Evolutionary conservation across 2,329 filamentous ascomycete genomes (phyloP), one percentile per base, ranked within the genome.

Genomic region (Cercospora berteroae): DNA sequence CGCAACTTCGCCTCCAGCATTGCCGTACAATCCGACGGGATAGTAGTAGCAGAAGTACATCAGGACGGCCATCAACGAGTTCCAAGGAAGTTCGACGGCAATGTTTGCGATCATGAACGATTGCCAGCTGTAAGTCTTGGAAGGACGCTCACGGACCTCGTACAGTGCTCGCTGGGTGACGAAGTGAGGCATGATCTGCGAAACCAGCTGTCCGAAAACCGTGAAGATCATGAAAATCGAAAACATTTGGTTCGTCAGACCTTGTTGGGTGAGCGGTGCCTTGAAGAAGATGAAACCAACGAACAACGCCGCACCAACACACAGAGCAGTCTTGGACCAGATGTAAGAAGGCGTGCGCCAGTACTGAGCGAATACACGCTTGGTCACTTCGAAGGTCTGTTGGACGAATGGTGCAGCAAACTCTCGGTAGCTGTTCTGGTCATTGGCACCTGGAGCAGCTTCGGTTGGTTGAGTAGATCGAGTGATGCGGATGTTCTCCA

Each of bases 281-380:
- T 69, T 64, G 63, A 90, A 89, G 67, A 76, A 93, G 50, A 92
- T 92, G 74, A 94, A 93, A 31, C 92, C 92, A 74, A 95, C 91
- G 78, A 94, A 96, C 12, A 96, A 84, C 4, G 89, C 83, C 71
- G 85, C 84, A 16, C 88, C 79, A 25, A 86, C 81, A 76, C 89
- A 92, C 18, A 96, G 88, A 1, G 85, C 82, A 0, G 84, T 77
- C 83, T 96, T 96, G 74, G 91, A 89, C 82, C 94, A 96, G 79
- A 97, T 94, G 82, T 96, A 96, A 5, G 89, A 86, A 0, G 93
- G 93, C 0, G 89, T 94, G 68, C 93, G 90, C 93, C 93, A 96
- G 85, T 95, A 96, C 78, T 96, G 93, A 76, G 94, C 87, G 83
- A 95, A 95, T 27, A 95, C 90, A 74, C 93, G 92, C 71, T 85